These are phyloP conservation scores for Arthrobotrys entomopaga DNA, from an alignment of 2,329 filamentous ascomycete genomes.

Conservation along the genomic window DNA sequence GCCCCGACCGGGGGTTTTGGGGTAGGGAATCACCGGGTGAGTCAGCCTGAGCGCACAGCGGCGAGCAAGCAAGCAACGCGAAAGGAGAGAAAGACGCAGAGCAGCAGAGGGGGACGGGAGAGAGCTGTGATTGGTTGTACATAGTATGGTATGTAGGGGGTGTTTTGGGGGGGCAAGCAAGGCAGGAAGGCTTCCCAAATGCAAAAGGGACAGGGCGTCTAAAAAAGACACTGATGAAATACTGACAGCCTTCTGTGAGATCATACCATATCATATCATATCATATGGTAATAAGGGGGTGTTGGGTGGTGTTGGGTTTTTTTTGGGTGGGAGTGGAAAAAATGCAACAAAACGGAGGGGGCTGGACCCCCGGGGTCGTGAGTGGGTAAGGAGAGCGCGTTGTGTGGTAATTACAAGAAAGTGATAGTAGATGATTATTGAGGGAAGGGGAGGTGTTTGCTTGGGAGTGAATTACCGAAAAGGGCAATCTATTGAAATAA, in stretches of 20 bases:
- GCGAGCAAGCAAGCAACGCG: slow-evolving; percentile 9
- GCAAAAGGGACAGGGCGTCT: slow-evolving; percentile 13
- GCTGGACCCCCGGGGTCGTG: not conserved
- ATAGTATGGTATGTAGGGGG: slow-evolving; percentile 27
- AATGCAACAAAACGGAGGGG: slow-evolving; percentile 7
- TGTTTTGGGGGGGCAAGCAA: slow-evolving; percentile 36
- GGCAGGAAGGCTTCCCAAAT: slow-evolving; percentile 5
- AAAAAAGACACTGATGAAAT: too few species aligned
- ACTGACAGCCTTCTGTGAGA: too few species aligned
- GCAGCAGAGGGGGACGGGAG: slow-evolving; percentile 10
- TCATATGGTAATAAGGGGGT: too few species aligned
- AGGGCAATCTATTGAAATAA: slow-evolving; percentile 32
- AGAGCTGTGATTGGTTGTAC: slow-evolving; percentile 32
- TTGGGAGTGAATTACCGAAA: slow-evolving; percentile 16
- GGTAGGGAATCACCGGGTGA: slow-evolving; percentile 9
- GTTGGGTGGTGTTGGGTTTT: too few species aligned
- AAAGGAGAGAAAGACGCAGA: slow-evolving; percentile 28
- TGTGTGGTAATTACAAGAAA: not conserved
- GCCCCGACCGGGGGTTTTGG: slow-evolving; percentile 2
- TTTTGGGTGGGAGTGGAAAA: not conserved
- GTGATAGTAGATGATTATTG: not conserved
- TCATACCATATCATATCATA: too few species aligned
- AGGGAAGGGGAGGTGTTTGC: slow-evolving; percentile 3
- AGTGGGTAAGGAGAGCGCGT: too few species aligned
- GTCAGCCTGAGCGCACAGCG: slow-evolving; percentile 20